Conservation (phyloP, 345 rosid genomes). For the Bruguiera sexangula region DNA sequence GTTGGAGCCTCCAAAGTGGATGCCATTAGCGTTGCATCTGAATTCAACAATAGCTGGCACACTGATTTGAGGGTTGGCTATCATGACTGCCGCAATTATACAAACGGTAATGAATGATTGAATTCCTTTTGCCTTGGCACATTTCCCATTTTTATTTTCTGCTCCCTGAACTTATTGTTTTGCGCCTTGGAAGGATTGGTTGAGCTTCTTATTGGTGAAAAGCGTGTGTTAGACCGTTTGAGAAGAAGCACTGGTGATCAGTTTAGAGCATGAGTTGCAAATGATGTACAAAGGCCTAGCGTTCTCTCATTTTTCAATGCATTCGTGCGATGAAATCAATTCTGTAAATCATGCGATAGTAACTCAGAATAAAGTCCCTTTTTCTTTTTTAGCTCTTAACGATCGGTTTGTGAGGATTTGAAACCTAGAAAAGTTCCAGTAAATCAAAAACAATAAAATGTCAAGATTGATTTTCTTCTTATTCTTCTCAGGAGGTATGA, state of each 20-base stretch:
- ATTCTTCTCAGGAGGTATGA: too few species aligned
- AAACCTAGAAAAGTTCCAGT: too few species aligned
- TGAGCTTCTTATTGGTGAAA: constrained; percentile 68
- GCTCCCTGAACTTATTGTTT: background rate
- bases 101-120: constrained; percentile 47
- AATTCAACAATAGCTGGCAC: constrained; percentile 54
- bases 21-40: constrained; percentile 44
- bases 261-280: background rate
- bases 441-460: too few species aligned
- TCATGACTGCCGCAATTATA: constrained; percentile 75
- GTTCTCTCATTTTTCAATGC: background rate
- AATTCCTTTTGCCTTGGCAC: background rate
- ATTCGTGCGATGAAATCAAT: too few species aligned
- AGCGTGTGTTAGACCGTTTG: constrained; percentile 45
- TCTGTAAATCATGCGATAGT: background rate
- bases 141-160: background rate
- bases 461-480: too few species aligned
- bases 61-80: constrained; percentile 57
- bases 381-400: too few species aligned
- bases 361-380: too few species aligned
- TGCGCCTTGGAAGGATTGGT: constrained; percentile 49
- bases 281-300: background rate
- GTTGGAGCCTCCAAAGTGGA: constrained; percentile 53
- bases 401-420: too few species aligned
- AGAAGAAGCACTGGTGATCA: constrained; percentile 15